Conservation (phyloP, 2,329 filamentous ascomycete species). For the Ophiosphaerella herpotricha region DNA sequence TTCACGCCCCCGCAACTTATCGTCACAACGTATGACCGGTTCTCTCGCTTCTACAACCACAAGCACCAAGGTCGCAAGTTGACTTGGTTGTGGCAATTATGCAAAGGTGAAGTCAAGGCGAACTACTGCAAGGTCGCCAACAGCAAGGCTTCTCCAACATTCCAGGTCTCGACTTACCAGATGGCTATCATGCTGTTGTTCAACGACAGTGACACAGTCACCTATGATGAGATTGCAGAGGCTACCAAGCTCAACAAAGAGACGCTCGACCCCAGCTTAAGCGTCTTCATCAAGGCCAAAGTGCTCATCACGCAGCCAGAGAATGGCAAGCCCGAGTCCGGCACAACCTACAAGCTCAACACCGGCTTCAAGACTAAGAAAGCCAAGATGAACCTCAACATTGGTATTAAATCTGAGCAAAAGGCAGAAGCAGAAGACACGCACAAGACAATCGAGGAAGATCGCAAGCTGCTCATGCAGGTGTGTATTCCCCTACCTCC, state of each 20-base stretch:
- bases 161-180: conserved; percentile 97
- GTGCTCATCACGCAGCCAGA: conserved; percentile 75
- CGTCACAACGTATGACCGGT: conserved; percentile 84
- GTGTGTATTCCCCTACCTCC: conserved; percentile 60
- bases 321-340: conserved; percentile 74
- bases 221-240: conserved; percentile 84
- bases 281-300: conserved; percentile 90
- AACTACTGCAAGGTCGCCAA: conserved; percentile 76
- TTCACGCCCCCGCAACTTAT: conserved; percentile 89
- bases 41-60: conserved; percentile 88
- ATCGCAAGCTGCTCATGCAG: conserved; percentile 94
- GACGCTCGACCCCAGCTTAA: conserved; percentile 82
- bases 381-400: conserved; percentile 93
- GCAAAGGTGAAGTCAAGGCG: conserved; percentile 94
- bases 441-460: conserved; percentile 99
- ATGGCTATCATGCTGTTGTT: conserved; percentile 96
- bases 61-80: conserved; percentile 97
- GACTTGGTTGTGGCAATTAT: conserved; percentile 97
- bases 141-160: conserved; percentile 85
- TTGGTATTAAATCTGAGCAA: conserved; percentile 90
- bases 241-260: conserved; percentile 81
- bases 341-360: conserved; percentile 83
- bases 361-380: conserved; percentile 98
- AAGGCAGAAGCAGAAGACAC: conserved; percentile 97
- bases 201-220: conserved; percentile 84